Evolutionary conservation across 495 filamentous ascomycete genomes (phyloP).

Genomic region (Penicillium manginii): DNA sequence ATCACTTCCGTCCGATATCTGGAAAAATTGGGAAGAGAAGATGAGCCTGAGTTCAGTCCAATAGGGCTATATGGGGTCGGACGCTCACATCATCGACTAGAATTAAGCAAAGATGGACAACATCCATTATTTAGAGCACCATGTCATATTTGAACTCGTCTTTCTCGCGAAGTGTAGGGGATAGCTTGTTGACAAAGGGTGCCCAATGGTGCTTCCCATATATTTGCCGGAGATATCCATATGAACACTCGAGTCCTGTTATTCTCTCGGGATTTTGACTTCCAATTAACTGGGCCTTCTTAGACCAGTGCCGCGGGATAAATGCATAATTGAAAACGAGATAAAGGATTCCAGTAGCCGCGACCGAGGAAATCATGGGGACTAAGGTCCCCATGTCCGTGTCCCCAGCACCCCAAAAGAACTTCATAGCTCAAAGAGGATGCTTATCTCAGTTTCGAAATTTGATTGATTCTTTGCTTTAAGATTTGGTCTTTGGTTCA

Average conservation of each 20-base stretch:
- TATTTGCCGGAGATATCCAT: conserved; percentile 21
- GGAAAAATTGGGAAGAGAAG: not conserved
- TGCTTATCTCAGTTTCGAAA: too few species aligned
- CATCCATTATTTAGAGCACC: conserved; percentile 36
- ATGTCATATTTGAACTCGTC: conserved; percentile 27
- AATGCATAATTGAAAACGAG: not conserved
- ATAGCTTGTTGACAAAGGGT: conserved; percentile 28
- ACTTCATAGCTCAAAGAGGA: too few species aligned
- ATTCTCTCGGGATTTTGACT: conserved; percentile 16
- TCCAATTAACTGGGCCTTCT: conserved; percentile 16
- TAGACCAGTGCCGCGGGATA: not conserved
- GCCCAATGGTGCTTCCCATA: conserved; percentile 36
- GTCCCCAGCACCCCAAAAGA: too few species aligned
- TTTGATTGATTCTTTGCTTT: too few species aligned
- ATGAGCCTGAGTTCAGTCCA: too few species aligned
- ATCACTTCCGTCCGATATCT: conserved; percentile 34
- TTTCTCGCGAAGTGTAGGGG: conserved; percentile 22
- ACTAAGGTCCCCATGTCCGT: too few species aligned
- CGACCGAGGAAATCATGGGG: too few species aligned
- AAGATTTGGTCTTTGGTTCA: too few species aligned
- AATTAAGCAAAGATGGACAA: conserved; percentile 37
- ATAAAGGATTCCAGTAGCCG: not conserved
- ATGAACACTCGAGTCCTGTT: conserved; percentile 27
- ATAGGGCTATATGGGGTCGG: too few species aligned
- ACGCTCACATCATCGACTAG: conserved; percentile 36